Conservation (phyloP, 192 early-diverging fungal species). For the Entophlyctis helioformis region DNA sequence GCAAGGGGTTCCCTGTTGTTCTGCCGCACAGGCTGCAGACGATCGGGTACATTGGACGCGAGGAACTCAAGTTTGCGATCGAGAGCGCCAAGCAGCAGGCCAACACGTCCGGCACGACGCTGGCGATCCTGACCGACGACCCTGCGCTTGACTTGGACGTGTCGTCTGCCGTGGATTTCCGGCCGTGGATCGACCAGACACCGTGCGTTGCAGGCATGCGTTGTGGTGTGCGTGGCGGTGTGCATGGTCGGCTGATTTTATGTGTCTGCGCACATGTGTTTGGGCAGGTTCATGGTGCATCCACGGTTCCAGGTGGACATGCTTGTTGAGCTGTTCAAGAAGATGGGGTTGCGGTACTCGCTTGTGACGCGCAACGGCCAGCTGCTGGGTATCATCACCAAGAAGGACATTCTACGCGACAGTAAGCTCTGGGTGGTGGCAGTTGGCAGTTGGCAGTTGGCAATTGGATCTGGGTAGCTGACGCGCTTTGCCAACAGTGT, state of each 20-base stretch:
- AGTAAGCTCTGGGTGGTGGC: background rate
- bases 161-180: too few relatives aligned
- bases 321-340: slow-evolving; percentile 40
- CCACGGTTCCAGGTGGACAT: slow-evolving; percentile 27
- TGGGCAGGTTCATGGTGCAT: slow-evolving; percentile 13
- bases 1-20: slow-evolving; percentile 37
- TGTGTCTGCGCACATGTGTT: too few relatives aligned
- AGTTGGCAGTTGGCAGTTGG: background rate
- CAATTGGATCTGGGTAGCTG: too few relatives aligned
- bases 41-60: slow-evolving; percentile 71
- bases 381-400: slow-evolving; percentile 23
- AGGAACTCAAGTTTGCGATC: slow-evolving; percentile 63
- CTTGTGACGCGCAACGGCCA: slow-evolving; percentile 21
- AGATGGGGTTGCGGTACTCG: slow-evolving; percentile 33
- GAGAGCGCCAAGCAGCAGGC: too few relatives aligned
- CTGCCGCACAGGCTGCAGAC: slow-evolving; percentile 17
- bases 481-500: too few relatives aligned
- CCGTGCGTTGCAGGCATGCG: slow-evolving; percentile 12
- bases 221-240: background rate
- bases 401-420: slow-evolving; percentile 38
- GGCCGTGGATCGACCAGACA: slow-evolving; percentile 34
- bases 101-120: too few relatives aligned
- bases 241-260: background rate
- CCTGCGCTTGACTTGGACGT: too few relatives aligned
- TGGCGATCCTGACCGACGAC: too few relatives aligned